Conservation (phyloP, 2,329 filamentous ascomycete species). For the Nemania abortiva region DNA sequence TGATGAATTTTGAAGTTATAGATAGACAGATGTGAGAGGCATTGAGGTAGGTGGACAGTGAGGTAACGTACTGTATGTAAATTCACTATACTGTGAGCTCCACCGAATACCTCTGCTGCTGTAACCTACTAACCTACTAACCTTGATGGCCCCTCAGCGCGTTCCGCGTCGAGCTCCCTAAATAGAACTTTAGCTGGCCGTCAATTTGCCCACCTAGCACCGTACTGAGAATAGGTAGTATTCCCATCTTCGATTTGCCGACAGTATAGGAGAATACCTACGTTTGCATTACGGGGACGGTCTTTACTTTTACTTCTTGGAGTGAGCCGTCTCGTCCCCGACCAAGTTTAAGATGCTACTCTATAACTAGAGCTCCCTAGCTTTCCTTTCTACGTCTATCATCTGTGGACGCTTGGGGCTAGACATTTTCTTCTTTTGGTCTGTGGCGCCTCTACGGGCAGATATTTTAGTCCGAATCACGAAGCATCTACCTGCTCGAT, state of each 20-base stretch:
- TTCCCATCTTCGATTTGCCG: no score
- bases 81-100: neutral
- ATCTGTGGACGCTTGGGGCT: neutral
- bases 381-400: neutral
- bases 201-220: no score
- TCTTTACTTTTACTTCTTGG: neutral
- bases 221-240: no score
- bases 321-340: neutral
- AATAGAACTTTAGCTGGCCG: neutral
- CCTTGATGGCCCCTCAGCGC: no score
- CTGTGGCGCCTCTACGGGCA: neutral
- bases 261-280: no score
- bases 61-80: neutral
- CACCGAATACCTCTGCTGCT: neutral
- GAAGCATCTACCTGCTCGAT: neutral
- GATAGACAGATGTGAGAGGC: no score
- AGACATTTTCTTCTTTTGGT: neutral
- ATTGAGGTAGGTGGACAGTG: no score
- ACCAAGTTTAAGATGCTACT: neutral
- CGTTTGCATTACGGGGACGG: no score
- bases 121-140: neutral
- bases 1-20: no score
- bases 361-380: neutral
- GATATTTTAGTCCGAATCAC: neutral
- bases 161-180: neutral